Conservation (phyloP, 2,329 filamentous ascomycete species). For the Geosmithia putterillii region DNA sequence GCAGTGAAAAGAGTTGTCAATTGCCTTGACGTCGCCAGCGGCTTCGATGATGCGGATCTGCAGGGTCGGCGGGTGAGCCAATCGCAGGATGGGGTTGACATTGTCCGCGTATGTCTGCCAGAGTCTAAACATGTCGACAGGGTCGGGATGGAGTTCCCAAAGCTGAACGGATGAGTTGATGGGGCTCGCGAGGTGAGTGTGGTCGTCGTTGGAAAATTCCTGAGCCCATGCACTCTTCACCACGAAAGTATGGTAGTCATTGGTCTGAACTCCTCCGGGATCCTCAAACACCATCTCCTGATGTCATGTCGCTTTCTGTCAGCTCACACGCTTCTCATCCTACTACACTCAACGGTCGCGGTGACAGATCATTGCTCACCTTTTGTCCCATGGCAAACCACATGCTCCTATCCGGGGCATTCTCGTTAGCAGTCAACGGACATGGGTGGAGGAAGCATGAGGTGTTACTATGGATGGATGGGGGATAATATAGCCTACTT, state of each 20-base stretch:
- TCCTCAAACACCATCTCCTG: neutral
- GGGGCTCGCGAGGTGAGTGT: constrained; percentile 37
- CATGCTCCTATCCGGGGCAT: neutral
- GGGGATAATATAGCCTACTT: no score
- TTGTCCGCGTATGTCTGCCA: constrained; percentile 50
- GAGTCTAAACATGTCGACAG: constrained; percentile 30
- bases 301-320: no score
- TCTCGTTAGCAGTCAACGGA: no score
- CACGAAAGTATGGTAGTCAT: neutral
- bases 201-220: neutral
- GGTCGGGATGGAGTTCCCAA: constrained; percentile 34
- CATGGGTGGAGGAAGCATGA: no score
- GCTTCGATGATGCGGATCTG: constrained; percentile 40
- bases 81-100: constrained; percentile 45
- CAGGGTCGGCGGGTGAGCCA: constrained; percentile 42
- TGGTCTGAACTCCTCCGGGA: neutral
- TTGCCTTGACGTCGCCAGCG: constrained; percentile 22
- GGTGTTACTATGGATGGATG: no score
- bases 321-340: no score
- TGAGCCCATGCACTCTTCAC: neutral
- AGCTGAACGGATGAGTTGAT: constrained; percentile 26
- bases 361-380: neutral
- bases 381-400: neutral
- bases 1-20: constrained; percentile 32
- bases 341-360: no score